Evolutionary conservation across 345 rosid genomes (phyloP).

Genomic region (Cardamine resedifolia): DNA sequence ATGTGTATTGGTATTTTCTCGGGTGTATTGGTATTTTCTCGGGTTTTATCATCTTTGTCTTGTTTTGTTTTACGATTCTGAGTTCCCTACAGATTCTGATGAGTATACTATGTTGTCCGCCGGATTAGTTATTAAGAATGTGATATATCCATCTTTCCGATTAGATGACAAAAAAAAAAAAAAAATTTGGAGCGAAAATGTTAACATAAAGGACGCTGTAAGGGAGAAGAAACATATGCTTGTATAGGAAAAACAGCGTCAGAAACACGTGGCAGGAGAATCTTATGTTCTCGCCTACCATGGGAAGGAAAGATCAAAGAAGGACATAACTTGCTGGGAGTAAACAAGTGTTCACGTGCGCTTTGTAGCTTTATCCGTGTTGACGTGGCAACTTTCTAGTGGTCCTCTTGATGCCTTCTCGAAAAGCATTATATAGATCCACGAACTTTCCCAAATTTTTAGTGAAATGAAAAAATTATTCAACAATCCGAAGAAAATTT

Average conservation of each 20-base stretch:
- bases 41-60: too few species aligned
- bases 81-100: too few species aligned
- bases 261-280: conserved; percentile 5
- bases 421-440: background rate
- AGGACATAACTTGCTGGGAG: conserved; percentile 17
- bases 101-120: too few species aligned
- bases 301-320: background rate
- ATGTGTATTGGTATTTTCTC: too few species aligned
- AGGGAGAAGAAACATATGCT: background rate
- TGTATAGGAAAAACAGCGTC: background rate
- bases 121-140: too few species aligned
- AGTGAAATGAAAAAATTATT: background rate
- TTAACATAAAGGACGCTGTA: too few species aligned
- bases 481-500: background rate
- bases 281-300: background rate
- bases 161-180: too few species aligned
- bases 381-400: background rate
- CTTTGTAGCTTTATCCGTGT: background rate
- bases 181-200: too few species aligned
- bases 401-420: background rate
- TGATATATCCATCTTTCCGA: too few species aligned
- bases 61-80: too few species aligned
- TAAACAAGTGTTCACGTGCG: conserved; percentile 20
- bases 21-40: too few species aligned
- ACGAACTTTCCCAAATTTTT: too few species aligned